Conservation (phyloP, 805 yeast species). For the Starmerella floris region DNA sequence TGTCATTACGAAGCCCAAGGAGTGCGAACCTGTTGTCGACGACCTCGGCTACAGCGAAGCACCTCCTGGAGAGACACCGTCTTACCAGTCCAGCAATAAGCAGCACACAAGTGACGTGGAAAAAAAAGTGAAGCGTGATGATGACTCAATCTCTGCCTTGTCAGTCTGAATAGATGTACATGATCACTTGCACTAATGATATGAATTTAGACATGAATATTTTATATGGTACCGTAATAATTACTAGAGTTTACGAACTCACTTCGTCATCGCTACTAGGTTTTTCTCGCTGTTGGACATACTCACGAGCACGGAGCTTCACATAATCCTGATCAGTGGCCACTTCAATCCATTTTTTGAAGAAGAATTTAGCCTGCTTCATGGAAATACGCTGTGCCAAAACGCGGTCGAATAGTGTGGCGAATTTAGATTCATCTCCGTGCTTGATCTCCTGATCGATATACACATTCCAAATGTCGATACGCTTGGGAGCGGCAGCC, state of each 20-base stretch:
- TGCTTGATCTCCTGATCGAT: conserved; percentile 81
- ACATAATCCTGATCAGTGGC: conserved; percentile 75
- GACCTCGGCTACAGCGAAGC: neutral
- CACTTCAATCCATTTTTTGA: conserved; percentile 75
- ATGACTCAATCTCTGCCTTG: neutral
- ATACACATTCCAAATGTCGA: conserved; percentile 91
- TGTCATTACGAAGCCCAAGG: neutral
- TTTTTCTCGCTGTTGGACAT: conserved; percentile 31
- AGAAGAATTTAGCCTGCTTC: conserved; percentile 90
- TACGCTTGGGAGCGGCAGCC: conserved; percentile 79
- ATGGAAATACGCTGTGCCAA: conserved; percentile 49
- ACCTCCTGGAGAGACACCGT: no score
- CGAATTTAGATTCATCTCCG: conserved; percentile 49
- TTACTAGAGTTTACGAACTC: no score
- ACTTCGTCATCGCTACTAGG: neutral
- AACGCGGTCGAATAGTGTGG: conserved; percentile 72
- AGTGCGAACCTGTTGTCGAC: no score
- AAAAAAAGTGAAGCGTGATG: neutral
- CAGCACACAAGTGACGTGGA: neutral
- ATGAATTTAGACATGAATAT: neutral
- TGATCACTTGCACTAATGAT: no score
- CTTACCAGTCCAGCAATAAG: neutral
- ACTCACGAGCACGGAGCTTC: conserved; percentile 81
- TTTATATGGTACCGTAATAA: neutral
- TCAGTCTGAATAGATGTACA: no score